phyloP scores from a whole-genome alignment of 495 filamentous ascomycete species.

The Tricharina praecox region DNA sequence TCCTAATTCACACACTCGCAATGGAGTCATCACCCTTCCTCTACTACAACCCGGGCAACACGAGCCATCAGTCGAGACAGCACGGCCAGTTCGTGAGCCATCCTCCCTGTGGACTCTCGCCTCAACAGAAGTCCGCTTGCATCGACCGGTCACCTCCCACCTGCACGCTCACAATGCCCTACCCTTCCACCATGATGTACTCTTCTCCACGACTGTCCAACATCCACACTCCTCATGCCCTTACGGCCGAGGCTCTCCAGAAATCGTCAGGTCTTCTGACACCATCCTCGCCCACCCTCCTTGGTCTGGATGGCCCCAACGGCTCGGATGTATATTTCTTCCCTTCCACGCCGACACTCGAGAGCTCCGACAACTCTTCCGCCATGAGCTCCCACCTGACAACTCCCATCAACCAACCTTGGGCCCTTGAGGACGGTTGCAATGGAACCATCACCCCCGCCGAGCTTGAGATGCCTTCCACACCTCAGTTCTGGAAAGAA shows the following conservation, averaged over 20 bases:
- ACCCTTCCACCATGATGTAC: constrained; percentile 54
- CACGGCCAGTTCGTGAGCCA: constrained; percentile 72
- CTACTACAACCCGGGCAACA: constrained; percentile 74
- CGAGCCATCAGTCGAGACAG: constrained; percentile 47
- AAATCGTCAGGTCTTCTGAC: constrained; percentile 59
- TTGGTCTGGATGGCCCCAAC: constrained; percentile 57
- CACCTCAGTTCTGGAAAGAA: constrained; percentile 42
- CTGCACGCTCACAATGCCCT: constrained; percentile 28
- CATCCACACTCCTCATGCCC: constrained; percentile 40
- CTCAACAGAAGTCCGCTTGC: constrained; percentile 32
- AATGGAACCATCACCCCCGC: constrained; percentile 35
- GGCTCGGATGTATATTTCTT: constrained; percentile 54
- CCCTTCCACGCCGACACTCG: constrained; percentile 78
- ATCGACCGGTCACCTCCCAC: constrained; percentile 27
- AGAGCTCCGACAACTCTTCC: constrained; percentile 62
- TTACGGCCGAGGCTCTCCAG: constrained; percentile 60
- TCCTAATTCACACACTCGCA: constrained; percentile 17
- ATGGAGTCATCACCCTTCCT: constrained; percentile 72
- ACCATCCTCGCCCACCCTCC: constrained; percentile 50
- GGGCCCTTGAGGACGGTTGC: constrained; percentile 66
- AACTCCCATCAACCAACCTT: constrained; percentile 31
- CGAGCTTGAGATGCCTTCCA: constrained; percentile 28
- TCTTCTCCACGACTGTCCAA: constrained; percentile 47
- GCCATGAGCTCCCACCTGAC: constrained; percentile 67
- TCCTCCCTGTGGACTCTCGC: constrained; percentile 36